Base-by-base conservation (phyloP, 2,329 filamentous ascomycete species). In the Aspergillus sergii region DNA sequence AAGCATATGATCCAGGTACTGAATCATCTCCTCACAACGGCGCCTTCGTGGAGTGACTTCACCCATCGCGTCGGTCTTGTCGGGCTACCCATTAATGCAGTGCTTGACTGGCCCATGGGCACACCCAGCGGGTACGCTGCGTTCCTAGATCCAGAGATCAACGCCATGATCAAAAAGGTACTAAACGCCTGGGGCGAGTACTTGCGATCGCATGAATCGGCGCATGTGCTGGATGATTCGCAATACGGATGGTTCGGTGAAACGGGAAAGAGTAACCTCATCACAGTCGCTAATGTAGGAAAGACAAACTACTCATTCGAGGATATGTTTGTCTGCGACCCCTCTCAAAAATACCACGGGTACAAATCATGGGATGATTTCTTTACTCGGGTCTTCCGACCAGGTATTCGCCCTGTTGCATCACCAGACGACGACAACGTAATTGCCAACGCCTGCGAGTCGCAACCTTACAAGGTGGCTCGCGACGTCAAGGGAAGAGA, bases 281-380 rank as follows among this genome's bases (percentile, higher is more conserved):
- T 57, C 7, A 39, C 50, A 4, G 66, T 68, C 14, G 65, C 59
- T 2, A 68, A 68, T 32, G n/a, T 46, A 1, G 46, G 54, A 3
- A 32, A 50, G 19, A 45, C 43, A 2, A 61, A 50, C 10, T 30
- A 63, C 21, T 48, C 60, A 12, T 70, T 70, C 30, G 67, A 69
- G 19, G 64, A 69, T 14, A 43, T 68, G 60, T 71, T 65, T 53
- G 45, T 69, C 23, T 70, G 67, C 21, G 64, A 71, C 26, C 67
- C 68, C 0, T 28, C 59, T 0, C 68, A 65, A 2, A 62, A 68
- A 3, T 64, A 76, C 39, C 69, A 72, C 65, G 89, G 89, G 21
- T 91, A 81, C 78, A 85, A 81, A 61, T 90, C 87, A 0, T 91
- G 89, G 89, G 89, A 92, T 63, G 80, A 86, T 70, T 92, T 91